phyloP scores from a whole-genome alignment of 768 basidiomycete species.

The Phlebiopsis flavidoalba region DNA sequence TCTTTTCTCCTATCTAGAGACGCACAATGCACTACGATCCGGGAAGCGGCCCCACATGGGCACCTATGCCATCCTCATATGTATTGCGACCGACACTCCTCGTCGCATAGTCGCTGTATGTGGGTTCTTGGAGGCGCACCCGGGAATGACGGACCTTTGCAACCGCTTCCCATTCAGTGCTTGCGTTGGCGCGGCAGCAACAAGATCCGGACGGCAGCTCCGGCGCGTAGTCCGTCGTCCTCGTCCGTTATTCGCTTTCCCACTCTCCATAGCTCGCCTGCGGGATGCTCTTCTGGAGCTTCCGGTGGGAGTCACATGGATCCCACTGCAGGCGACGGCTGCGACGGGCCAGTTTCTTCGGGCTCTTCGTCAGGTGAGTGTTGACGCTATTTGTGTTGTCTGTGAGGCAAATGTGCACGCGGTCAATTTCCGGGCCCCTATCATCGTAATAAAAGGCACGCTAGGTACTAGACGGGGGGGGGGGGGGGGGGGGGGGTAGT shows the following conservation, averaged over 20 bases:
- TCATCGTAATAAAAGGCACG: slow-evolving; percentile 12
- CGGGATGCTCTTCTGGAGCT: slow-evolving; percentile 3
- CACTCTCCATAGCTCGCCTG: slow-evolving; percentile 27
- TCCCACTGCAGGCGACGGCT: slow-evolving; percentile 13
- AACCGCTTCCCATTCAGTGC: slow-evolving; percentile 30
- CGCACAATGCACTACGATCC: slow-evolving; percentile 36
- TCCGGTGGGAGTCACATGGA: slow-evolving; percentile 20
- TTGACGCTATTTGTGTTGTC: not conserved
- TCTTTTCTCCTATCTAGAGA: slow-evolving; percentile 45
- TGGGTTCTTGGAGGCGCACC: slow-evolving; percentile 10
- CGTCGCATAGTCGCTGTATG: slow-evolving; percentile 48
- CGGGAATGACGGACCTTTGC: slow-evolving; percentile 53
- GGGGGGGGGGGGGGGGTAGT: no score
- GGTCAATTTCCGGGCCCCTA: slow-evolving; percentile 26
- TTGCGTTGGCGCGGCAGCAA: slow-evolving; percentile 34
- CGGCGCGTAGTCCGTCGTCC: slow-evolving; percentile 69
- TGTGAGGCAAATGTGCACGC: slow-evolving; percentile 11
- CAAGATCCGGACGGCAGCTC: slow-evolving; percentile 70
- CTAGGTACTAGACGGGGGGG: no score
- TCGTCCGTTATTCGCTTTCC: slow-evolving; percentile 56
- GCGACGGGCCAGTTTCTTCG: slow-evolving; percentile 10
- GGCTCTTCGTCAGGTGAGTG: slow-evolving; percentile 7
- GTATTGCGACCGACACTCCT: slow-evolving; percentile 88
- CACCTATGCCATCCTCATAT: no score
- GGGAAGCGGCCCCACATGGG: slow-evolving; percentile 78